Evolutionary conservation across 2,329 filamentous ascomycete genomes (phyloP).

Genomic region (Elsinoe ampelina): DNA sequence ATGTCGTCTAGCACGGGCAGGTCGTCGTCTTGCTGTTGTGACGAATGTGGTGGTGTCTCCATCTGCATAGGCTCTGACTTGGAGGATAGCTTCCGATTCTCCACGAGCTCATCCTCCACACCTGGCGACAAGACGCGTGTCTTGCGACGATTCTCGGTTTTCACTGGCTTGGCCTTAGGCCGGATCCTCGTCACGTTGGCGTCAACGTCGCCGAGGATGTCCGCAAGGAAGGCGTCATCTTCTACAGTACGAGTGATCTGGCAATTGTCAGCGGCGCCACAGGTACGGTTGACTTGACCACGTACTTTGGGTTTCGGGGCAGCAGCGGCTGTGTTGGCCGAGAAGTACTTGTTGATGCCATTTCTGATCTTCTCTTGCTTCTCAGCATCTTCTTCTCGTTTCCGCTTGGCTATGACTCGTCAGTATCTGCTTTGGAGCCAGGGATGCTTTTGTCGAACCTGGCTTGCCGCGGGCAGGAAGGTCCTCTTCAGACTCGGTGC

Average conservation of each 20-base stretch:
- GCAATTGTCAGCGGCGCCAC: conserved; percentile 20
- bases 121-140: conserved; percentile 71
- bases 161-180: conserved; percentile 52
- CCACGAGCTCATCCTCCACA: conserved; percentile 41
- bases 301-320: conserved; percentile 64
- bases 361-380: conserved; percentile 80
- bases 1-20: conserved; percentile 56
- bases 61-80: conserved; percentile 8
- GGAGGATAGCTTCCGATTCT: conserved; percentile 18
- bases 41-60: conserved; percentile 11
- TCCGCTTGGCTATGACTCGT: conserved; percentile 59
- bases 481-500: conserved; percentile 69
- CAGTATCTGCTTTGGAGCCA: conserved; percentile 15
- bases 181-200: conserved; percentile 52
- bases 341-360: conserved; percentile 93
- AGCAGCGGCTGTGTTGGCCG: conserved; percentile 53
- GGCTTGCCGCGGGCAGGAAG: conserved; percentile 49
- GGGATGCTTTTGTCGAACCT: conserved; percentile 28
- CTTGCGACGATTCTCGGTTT: conserved; percentile 68
- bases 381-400: conserved; percentile 76
- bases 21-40: conserved; percentile 30
- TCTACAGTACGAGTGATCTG: conserved; percentile 72
- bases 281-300: conserved; percentile 15
- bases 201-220: conserved; percentile 80
- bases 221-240: conserved; percentile 78